These are phyloP conservation scores for Euphorbia schlechtendalii DNA, from an alignment of 441 rosid species.

Conservation along the genomic window DNA sequence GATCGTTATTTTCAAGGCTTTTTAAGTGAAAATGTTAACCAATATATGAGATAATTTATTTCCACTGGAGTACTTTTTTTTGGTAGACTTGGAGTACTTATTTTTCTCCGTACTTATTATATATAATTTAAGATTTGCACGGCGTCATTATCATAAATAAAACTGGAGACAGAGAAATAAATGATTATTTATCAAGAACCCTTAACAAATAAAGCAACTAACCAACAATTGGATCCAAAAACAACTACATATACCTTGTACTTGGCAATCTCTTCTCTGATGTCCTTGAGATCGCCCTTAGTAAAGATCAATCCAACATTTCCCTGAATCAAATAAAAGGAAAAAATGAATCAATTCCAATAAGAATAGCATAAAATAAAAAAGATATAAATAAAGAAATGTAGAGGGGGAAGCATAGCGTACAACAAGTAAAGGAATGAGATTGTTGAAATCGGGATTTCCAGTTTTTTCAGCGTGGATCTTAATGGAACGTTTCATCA, in stretches of 20 bases:
- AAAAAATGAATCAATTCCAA: neutral
- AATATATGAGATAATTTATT: no score
- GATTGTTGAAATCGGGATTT: conserved; percentile 40
- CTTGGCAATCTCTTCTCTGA: conserved; percentile 75
- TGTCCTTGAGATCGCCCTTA: conserved; percentile 83
- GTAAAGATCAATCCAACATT: conserved; percentile 86
- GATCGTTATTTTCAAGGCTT: no score
- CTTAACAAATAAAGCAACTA: neutral
- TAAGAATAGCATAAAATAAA: no score
- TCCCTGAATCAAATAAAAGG: conserved; percentile 34
- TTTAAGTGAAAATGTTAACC: no score
- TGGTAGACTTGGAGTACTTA: no score
- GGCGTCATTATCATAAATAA: no score
- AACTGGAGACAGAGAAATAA: no score
- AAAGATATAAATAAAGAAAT: no score
- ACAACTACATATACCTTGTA: conserved; percentile 46
- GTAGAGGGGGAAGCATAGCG: neutral
- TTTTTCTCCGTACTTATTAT: no score
- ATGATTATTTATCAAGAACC: neutral
- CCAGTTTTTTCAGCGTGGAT: conserved; percentile 66
- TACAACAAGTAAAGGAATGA: conserved; percentile 75
- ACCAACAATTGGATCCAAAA: neutral
- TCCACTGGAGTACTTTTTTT: no score
- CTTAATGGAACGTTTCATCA: conserved; percentile 84
- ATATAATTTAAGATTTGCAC: no score